Evolutionary conservation across 805 yeast genomes (phyloP), one percentile per base, ranked within the genome.

Genomic region (Wickerhamomyces ciferrii): DNA sequence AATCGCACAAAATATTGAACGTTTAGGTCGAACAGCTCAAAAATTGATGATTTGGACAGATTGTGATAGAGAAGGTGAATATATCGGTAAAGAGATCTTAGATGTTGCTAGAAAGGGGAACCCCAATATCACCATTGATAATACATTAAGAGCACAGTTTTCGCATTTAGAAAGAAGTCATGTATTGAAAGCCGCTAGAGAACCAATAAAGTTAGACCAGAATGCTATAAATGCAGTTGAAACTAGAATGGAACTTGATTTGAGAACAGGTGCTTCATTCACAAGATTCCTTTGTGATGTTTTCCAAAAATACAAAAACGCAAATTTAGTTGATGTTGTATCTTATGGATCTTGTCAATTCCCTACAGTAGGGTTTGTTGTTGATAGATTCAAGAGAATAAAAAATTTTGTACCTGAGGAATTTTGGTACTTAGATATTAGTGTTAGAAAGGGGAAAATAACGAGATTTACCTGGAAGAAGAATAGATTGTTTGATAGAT

Each of bases 21-120:
- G 63, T 4, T 89, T 89, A 59, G 86, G 90, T 5, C 62, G 82
- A 37, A 58, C 58, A 18, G 78, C 87, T 5, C 77, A 80, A 44
- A 68, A 69, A 36, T 66, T 94, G 45, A 87, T 89, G 87, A 88
- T 94, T 8, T 94, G 99, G 98, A 94, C 99, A 1, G 99, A 94
- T 74, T 94, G 99, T 66, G 98, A 91, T 72, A 72, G 97, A 34
- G 98, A 91, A 62, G 98, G 98, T 2, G 98, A 91, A 62, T 85
- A 81, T 63, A 91, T 91, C 47, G 98, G 97, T 0, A 80, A 74
- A 68, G 96, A 91, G 56, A 80, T 95, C 15, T 72, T 79, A 32
- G 74, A 81, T 44, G 83, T 82, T n/a, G 97, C 96, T 0, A 60
- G 62, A 43, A 71, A 70, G 50, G 69, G 65, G 1, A 67, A 85